Conservation (phyloP, 164 flowering plant genomes). For the Pachysandra terminalis region DNA sequence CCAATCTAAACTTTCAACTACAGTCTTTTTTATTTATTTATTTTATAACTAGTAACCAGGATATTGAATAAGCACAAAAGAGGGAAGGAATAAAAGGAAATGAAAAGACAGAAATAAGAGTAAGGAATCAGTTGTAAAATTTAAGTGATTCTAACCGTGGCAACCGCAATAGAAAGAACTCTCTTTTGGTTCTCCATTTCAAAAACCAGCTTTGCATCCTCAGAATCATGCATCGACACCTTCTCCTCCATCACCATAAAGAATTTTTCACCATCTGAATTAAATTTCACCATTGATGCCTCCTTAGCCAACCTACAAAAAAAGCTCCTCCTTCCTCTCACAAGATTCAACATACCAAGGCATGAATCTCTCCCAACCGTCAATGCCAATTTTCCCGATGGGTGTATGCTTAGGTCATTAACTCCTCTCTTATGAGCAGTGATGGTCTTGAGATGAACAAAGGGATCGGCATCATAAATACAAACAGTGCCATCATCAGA, state of each 20-base stretch:
- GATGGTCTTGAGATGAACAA: constrained; percentile 63
- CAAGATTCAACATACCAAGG: constrained; percentile 75
- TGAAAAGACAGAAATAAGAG: not conserved
- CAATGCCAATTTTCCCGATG: constrained; percentile 69
- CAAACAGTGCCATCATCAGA: constrained; percentile 67
- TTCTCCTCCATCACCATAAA: constrained; percentile 65
- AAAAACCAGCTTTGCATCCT: constrained; percentile 62
- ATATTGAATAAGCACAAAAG: not conserved
- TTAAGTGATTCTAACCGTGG: constrained; percentile 39
- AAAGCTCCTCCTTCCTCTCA: constrained; percentile 84
- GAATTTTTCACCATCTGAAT: constrained; percentile 54
- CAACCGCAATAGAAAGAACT: constrained; percentile 62
- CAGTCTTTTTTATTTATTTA: too few species aligned
- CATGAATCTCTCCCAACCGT: constrained; percentile 74
- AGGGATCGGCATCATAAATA: constrained; percentile 80
- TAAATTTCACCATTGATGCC: constrained; percentile 56
- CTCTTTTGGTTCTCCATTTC: constrained; percentile 57
- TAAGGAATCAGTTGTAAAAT: not conserved
- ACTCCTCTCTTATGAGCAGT: constrained; percentile 53
- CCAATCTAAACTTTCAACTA: not conserved
- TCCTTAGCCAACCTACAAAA: constrained; percentile 60
- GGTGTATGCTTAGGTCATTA: constrained; percentile 62
- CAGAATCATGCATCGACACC: constrained; percentile 66
- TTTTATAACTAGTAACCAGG: too few species aligned
- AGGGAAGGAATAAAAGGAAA: not conserved